These are phyloP conservation scores for Fraxinus nigra DNA, from an alignment of 305 asterid species.

Conservation along the genomic window DNA sequence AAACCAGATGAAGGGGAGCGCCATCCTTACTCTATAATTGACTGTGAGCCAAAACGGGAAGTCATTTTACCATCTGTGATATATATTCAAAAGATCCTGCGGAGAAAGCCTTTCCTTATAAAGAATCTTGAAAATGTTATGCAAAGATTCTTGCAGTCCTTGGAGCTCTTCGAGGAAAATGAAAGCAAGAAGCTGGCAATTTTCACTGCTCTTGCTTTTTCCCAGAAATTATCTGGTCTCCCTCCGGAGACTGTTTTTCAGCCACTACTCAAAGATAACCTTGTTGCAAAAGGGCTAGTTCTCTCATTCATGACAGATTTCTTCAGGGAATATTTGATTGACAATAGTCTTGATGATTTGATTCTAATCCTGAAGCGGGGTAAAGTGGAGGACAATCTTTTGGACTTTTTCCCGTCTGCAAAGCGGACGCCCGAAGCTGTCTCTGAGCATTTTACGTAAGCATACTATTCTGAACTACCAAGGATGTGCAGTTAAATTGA, in stretches of 20 bases:
- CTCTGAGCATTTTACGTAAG: slow-evolving; percentile 95
- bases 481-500: background rate
- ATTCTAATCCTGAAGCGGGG: slow-evolving; percentile 85
- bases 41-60: slow-evolving; percentile 80
- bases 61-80: slow-evolving; percentile 84
- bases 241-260: slow-evolving; percentile 97
- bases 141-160: slow-evolving; percentile 85
- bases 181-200: slow-evolving; percentile 97
- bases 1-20: slow-evolving; percentile 98
- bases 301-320: slow-evolving; percentile 87
- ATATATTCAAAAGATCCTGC: slow-evolving; percentile 79
- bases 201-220: slow-evolving; percentile 97
- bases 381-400: slow-evolving; percentile 88
- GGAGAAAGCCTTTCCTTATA: slow-evolving; percentile 89
- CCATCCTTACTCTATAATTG: slow-evolving; percentile 90
- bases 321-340: slow-evolving; percentile 92
- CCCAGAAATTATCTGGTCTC: slow-evolving; percentile 96
- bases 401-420: slow-evolving; percentile 82
- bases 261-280: slow-evolving; percentile 96
- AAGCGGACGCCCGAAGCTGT: slow-evolving; percentile 89
- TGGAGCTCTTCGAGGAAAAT: slow-evolving; percentile 93
- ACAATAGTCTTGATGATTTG: slow-evolving; percentile 93
- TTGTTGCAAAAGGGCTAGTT: slow-evolving; percentile 93
- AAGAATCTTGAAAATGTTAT: slow-evolving; percentile 98
- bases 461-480: background rate